Evolutionary conservation across 768 basidiomycete genomes (phyloP).

Genomic region (Pleurotus ostreatus): DNA sequence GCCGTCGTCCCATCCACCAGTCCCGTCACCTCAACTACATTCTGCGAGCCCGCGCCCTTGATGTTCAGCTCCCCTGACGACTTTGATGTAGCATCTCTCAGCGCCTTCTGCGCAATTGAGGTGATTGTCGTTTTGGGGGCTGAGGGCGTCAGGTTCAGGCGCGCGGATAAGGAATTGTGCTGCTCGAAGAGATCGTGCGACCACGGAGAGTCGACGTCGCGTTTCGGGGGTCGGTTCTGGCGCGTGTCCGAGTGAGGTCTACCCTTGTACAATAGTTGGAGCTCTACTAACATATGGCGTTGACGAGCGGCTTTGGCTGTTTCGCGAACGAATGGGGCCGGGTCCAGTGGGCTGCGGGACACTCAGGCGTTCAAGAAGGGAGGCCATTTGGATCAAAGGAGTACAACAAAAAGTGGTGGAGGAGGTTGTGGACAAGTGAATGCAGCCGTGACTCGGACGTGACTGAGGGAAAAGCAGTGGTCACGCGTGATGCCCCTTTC

Average conservation of each 20-base stretch:
- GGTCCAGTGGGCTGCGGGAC: slow-evolving; percentile 29
- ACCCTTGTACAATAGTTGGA: slow-evolving; percentile 14
- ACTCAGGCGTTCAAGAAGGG: slow-evolving; percentile 58
- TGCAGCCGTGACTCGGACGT: not conserved
- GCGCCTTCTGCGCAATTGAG: slow-evolving; percentile 53
- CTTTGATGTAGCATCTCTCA: slow-evolving; percentile 52
- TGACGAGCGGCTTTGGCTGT: slow-evolving; percentile 30
- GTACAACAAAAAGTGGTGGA: not conserved
- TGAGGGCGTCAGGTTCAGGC: slow-evolving; percentile 41
- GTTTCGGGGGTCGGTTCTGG: slow-evolving; percentile 53
- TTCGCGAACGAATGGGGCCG: slow-evolving; percentile 46
- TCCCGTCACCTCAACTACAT: slow-evolving; percentile 73
- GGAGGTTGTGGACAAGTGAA: not conserved
- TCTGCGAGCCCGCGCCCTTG: slow-evolving; percentile 59
- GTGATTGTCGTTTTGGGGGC: slow-evolving; percentile 43
- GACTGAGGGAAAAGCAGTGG: not conserved
- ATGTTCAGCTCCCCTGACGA: slow-evolving; percentile 44
- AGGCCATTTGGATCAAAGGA: slow-evolving; percentile 35
- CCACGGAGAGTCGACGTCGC: slow-evolving; percentile 64
- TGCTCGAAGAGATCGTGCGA: slow-evolving; percentile 67
- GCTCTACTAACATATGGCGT: slow-evolving; percentile 51
- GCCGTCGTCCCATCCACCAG: slow-evolving; percentile 74
- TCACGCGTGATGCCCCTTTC: not conserved
- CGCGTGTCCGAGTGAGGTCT: slow-evolving; percentile 24
- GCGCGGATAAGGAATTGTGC: slow-evolving; percentile 57